Evolutionary conservation across 441 rosid genomes (phyloP).

Genomic region (Euphorbia schlechtendalii): DNA sequence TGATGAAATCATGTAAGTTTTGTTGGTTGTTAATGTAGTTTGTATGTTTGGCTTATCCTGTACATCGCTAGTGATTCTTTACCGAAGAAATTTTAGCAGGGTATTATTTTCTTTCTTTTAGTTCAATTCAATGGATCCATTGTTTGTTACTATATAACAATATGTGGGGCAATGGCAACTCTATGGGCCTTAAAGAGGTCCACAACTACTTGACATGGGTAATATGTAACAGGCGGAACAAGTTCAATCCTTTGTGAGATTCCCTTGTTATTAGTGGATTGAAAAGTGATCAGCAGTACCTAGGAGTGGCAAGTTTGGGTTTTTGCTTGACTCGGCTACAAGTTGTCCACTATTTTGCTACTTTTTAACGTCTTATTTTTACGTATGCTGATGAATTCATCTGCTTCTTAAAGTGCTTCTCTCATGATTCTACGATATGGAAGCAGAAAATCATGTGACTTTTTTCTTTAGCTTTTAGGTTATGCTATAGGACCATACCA

Average conservation of each 20-base stretch:
- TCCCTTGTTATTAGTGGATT: slow-evolving; percentile 95
- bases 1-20: slow-evolving; percentile 80
- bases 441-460: too few species aligned
- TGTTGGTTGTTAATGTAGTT: not conserved
- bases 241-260: slow-evolving; percentile 93
- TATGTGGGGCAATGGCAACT: slow-evolving; percentile 99
- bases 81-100: not conserved
- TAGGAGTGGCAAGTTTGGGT: slow-evolving; percentile 60
- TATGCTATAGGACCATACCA: too few species aligned
- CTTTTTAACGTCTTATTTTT: not conserved
- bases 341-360: slow-evolving; percentile 2
- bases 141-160: slow-evolving; percentile 54
- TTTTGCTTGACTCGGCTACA: slow-evolving; percentile 4
- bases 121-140: not conserved
- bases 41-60: not conserved
- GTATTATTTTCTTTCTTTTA: not conserved
- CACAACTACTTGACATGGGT: slow-evolving; percentile 90
- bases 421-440: slow-evolving; percentile 82
- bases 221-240: slow-evolving; percentile 94
- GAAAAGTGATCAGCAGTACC: slow-evolving; percentile 85
- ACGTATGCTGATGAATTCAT: not conserved
- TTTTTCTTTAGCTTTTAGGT: too few species aligned
- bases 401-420: slow-evolving; percentile 9
- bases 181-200: slow-evolving; percentile 97
- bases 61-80: not conserved